Percentiles rank a stretch among this genome's conserved stretches.
Conservation (phyloP, 352 stramenopile genomes). For the Globisporangium perplexum region DNA sequence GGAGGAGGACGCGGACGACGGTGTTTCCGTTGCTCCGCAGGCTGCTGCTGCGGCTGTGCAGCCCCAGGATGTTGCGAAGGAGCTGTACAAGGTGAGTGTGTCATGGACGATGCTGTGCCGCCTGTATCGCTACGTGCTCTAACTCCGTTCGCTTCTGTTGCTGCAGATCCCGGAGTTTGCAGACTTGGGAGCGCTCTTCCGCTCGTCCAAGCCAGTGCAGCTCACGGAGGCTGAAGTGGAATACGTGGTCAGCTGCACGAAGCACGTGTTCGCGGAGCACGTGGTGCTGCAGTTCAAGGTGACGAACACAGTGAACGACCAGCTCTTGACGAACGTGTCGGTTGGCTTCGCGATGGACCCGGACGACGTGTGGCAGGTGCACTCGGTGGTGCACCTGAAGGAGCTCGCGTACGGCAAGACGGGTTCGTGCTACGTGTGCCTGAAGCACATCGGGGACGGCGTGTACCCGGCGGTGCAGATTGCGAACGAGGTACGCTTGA, state of each 20-base stretch:
- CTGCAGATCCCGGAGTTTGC: constrained; percentile 93
- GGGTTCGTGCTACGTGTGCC: constrained; percentile 91
- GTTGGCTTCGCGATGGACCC: constrained; percentile 90
- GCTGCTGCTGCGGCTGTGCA: constrained; percentile 24
- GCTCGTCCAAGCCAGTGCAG: constrained; percentile 85
- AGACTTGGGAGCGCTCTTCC: constrained; percentile 91
- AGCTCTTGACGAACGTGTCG: constrained; percentile 93
- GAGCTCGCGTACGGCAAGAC: constrained; percentile 92
- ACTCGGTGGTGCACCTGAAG: constrained; percentile 84
- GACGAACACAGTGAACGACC: constrained; percentile 98
- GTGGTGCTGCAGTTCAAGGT: constrained; percentile 97
- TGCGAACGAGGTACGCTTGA: constrained; percentile 75
- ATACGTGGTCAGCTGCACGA: constrained; percentile 96
- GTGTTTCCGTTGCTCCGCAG: constrained; percentile 21
- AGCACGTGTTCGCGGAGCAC: constrained; percentile 96
- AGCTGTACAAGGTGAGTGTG: constrained; percentile 87
- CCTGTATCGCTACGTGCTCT: not conserved
- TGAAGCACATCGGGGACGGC: constrained; percentile 79
- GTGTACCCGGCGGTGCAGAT: constrained; percentile 87
- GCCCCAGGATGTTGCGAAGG: constrained; percentile 81
- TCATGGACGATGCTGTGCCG: not conserved
- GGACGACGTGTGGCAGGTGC: constrained; percentile 90
- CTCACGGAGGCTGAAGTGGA: constrained; percentile 97
- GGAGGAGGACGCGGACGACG: constrained; percentile 29
- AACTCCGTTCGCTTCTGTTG: not conserved